These are phyloP conservation scores for Monilinia laxa DNA, from an alignment of 2,329 filamentous ascomycete species.

Conservation along the genomic window DNA sequence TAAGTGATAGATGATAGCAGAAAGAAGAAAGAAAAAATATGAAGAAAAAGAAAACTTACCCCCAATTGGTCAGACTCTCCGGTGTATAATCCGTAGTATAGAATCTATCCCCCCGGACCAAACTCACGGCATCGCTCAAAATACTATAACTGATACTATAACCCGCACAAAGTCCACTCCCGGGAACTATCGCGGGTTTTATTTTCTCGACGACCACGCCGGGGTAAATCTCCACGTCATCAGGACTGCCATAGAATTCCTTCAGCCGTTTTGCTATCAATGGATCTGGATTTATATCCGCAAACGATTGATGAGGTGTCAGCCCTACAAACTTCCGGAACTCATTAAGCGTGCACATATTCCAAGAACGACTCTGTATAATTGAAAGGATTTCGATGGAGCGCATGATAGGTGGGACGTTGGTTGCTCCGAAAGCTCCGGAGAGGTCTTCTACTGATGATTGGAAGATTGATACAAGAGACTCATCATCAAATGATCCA, in stretches of 20 bases:
- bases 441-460: slow-evolving; percentile 51
- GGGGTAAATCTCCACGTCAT: slow-evolving; percentile 66
- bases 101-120: slow-evolving; percentile 59
- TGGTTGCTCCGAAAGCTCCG: slow-evolving; percentile 52
- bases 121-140: slow-evolving; percentile 58
- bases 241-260: slow-evolving; percentile 60
- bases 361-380: slow-evolving; percentile 48
- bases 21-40: not conserved
- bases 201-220: slow-evolving; percentile 62
- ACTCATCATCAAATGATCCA: slow-evolving; percentile 72
- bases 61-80: slow-evolving; percentile 78
- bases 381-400: slow-evolving; percentile 51
- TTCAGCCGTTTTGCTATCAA: slow-evolving; percentile 56
- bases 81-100: slow-evolving; percentile 54
- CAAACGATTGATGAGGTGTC: slow-evolving; percentile 49
- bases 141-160: slow-evolving; percentile 57
- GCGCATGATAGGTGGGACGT: slow-evolving; percentile 48
- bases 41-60: slow-evolving; percentile 48
- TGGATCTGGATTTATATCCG: slow-evolving; percentile 47
- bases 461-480: slow-evolving; percentile 68
- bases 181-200: slow-evolving; percentile 52
- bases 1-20: not conserved
- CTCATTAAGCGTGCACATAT: slow-evolving; percentile 41
- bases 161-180: slow-evolving; percentile 52
- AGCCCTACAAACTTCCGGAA: slow-evolving; percentile 54